Percentiles rank a stretch among this genome's conserved stretches.
phyloP scores from a whole-genome alignment of 1,139 yeast species.

The Suhomyces bokatorum region DNA sequence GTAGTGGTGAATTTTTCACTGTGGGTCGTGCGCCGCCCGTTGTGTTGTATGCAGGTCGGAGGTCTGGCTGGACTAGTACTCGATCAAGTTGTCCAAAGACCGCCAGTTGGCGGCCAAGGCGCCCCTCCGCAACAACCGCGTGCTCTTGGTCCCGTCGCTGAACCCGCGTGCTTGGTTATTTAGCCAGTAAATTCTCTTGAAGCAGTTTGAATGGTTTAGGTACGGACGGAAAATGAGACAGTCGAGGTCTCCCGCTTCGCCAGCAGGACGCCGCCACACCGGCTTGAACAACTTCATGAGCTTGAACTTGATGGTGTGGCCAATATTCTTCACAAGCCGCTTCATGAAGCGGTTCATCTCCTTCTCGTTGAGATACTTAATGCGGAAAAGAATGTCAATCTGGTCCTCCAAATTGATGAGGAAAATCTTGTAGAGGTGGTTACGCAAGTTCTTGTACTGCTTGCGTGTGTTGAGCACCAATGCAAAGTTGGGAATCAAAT shows the following conservation, averaged over 20 bases:
- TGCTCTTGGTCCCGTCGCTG: slow-evolving; percentile 5
- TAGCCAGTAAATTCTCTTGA: slow-evolving; percentile 39
- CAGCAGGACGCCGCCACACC: slow-evolving; percentile 3
- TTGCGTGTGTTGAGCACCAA: slow-evolving; percentile 27
- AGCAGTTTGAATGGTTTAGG: slow-evolving; percentile 20
- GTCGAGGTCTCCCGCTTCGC: slow-evolving; percentile 18
- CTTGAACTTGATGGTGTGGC: slow-evolving; percentile 29
- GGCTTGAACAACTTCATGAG: slow-evolving; percentile 25
- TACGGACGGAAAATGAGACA: slow-evolving; percentile 35
- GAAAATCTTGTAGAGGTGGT: slow-evolving; percentile 41
- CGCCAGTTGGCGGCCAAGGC: slow-evolving; percentile 12
- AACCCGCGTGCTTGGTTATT: slow-evolving; percentile 15
- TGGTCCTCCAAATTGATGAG: slow-evolving; percentile 42
- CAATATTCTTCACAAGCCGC: slow-evolving; percentile 27
- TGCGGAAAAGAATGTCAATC: slow-evolving; percentile 37
- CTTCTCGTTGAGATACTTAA: slow-evolving; percentile 36
- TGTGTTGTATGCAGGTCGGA: background rate
- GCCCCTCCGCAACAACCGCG: slow-evolving; percentile 4
- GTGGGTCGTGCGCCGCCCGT: slow-evolving; percentile 1
- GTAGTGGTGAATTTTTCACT: slow-evolving; percentile 6
- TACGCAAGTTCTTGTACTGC: slow-evolving; percentile 28
- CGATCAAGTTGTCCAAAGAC: slow-evolving; percentile 13
- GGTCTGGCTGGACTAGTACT: slow-evolving; percentile 3
- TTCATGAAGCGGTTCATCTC: slow-evolving; percentile 30
- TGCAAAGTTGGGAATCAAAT: slow-evolving; percentile 39